These are phyloP conservation scores for Diaporthe sp. DNA, from an alignment of 2,329 filamentous ascomycete species.

Conservation along the genomic window DNA sequence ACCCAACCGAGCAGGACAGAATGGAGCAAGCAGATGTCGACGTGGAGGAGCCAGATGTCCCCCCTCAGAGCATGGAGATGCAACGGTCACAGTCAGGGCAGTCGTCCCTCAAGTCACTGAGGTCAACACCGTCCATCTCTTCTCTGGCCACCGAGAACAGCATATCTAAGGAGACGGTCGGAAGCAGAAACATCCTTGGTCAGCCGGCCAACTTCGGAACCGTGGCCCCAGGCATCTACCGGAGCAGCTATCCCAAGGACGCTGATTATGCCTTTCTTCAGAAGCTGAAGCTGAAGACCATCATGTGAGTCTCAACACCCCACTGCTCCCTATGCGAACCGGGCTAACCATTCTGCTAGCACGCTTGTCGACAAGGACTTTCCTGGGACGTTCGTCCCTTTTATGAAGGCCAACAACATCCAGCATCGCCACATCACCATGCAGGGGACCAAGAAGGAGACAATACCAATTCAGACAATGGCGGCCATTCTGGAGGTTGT, in stretches of 20 bases:
- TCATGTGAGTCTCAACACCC: conserved; percentile 69
- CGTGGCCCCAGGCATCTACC: conserved; percentile 79
- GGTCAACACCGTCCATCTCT: neutral
- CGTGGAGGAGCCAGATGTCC: neutral
- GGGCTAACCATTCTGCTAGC: conserved; percentile 46
- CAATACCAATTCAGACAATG: conserved; percentile 75
- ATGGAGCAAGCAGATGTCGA: neutral
- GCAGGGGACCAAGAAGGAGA: conserved; percentile 87
- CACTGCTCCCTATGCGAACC: neutral
- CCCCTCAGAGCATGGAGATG: conserved; percentile 28
- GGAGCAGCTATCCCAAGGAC: conserved; percentile 81
- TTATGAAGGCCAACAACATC: conserved; percentile 75
- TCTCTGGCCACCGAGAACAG: conserved; percentile 31
- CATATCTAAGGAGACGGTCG: conserved; percentile 12
- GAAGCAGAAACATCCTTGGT: conserved; percentile 35
- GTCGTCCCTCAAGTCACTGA: conserved; percentile 12
- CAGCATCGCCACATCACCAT: conserved; percentile 81
- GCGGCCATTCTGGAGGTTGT: conserved; percentile 76
- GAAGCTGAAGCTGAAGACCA: conserved; percentile 77
- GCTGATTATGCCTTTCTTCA: conserved; percentile 78
- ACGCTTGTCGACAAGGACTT: conserved; percentile 74
- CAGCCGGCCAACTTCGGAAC: conserved; percentile 79
- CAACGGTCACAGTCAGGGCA: conserved; percentile 31
- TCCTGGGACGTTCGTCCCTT: conserved; percentile 63
- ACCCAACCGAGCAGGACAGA: conserved; percentile 4